Evolutionary conservation across 192 early-diverging fungal genomes (phyloP), one percentile per base, ranked within the genome.

Genomic region (Funneliformis mosseae): DNA sequence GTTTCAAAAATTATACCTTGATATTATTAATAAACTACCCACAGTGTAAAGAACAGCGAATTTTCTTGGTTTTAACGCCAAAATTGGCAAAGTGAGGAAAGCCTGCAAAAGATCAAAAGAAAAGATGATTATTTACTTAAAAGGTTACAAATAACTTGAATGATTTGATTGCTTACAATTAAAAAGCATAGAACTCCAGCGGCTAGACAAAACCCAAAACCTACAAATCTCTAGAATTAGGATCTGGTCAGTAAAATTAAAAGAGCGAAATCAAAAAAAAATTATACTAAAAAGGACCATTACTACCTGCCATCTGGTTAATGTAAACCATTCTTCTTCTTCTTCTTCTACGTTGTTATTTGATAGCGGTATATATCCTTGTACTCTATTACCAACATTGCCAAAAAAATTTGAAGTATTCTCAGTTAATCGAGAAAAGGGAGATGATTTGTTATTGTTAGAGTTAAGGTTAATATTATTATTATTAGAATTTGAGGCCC

Each of bases 41-140:
- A 93, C 86, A 46, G 94, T 92, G 78, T 93, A 95, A 12, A 91
- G 91, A 12, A 92, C 92, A 18, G 92, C 94, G 76, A 95, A 94
- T 86, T 94, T 94, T 79, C 92, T 87, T 16, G 92, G 93, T 27
- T 87, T 86, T 60, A 94, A 25, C 8, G 90, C 74, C 64, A 95
- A 82, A 81, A 93, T 45, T 18, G 91, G 92, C 61, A 93, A 76
- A 23, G 90, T 87, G 50, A 95, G 84, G 63, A 93, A 76, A 11
- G 89, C 66, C 77, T 78, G 18, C 46, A 23, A 4, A 50, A 68
- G 9, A 66, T 21, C 0, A 69, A 45, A 33, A 55, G 21, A n/a
- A 28, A 11, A 28, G 23, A n/a, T n/a, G n/a, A n/a, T 67, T 16
- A 27, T 68, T 84, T 61, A 80, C 48, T 33, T 50, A 42, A 69